Percentiles rank a stretch among this genome's conserved stretches.
Conservation (phyloP, 164 flowering plant genomes). For the Liriodendron chinense region DNA sequence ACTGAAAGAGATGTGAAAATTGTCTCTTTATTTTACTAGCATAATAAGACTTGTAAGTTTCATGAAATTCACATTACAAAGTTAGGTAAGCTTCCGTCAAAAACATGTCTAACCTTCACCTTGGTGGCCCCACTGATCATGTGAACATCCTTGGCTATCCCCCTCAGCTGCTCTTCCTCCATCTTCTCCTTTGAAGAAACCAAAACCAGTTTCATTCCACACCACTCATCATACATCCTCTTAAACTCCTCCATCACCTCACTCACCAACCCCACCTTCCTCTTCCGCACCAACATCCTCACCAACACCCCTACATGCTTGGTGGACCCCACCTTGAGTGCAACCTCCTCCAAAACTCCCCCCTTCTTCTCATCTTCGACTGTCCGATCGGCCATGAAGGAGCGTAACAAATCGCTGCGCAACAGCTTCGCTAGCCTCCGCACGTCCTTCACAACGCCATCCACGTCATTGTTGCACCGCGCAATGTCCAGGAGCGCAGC, state of each 20-base stretch:
- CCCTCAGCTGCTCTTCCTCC: conserved; percentile 30
- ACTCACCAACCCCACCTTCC: conserved; percentile 37
- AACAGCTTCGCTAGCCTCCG: conserved; percentile 35
- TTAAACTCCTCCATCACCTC: conserved; percentile 55
- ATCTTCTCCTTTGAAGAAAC: conserved; percentile 35
- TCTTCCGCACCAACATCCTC: conserved; percentile 45
- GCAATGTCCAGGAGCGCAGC: conserved; percentile 59
- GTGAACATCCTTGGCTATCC: conserved; percentile 33
- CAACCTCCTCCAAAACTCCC: conserved; percentile 34
- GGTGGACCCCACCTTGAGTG: conserved; percentile 36
- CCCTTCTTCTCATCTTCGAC: conserved; percentile 39
- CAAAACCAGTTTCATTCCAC: conserved; percentile 35
- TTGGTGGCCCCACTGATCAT: conserved; percentile 22
- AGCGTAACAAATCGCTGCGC: conserved; percentile 20
- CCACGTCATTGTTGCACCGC: conserved; percentile 27
- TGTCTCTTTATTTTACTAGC: too few relatives aligned
- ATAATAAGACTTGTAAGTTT: background rate
- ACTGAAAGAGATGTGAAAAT: too few relatives aligned
- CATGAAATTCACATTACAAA: background rate
- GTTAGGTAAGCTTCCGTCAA: background rate
- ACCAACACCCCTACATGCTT: conserved; percentile 43
- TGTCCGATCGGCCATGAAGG: conserved; percentile 19
- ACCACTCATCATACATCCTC: conserved; percentile 48
- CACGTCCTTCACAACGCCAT: conserved; percentile 37
- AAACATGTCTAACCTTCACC: conserved; percentile 27